Evolutionary conservation across 306 rosid species (phyloP).

Genomic region (Acmispon strigosus): DNA sequence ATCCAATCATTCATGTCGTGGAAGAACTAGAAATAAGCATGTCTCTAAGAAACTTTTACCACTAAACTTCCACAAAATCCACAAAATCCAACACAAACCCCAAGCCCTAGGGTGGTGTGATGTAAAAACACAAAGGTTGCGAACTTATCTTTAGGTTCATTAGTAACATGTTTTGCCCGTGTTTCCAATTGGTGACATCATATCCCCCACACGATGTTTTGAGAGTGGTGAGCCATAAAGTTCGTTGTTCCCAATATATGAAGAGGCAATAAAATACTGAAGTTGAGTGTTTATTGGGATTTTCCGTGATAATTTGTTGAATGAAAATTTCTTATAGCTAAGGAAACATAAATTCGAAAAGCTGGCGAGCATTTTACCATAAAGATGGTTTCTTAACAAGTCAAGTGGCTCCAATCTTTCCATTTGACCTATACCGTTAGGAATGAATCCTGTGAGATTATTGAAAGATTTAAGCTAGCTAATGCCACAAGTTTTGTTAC

Average conservation of each 20-base stretch:
- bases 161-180: background rate
- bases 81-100: constrained; percentile 25
- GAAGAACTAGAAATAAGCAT: constrained; percentile 14
- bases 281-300: background rate
- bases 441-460: constrained; percentile 21
- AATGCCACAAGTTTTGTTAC: constrained; percentile 18
- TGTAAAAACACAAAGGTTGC: constrained; percentile 13
- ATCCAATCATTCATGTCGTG: background rate
- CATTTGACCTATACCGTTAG: constrained; percentile 20
- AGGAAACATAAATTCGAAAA: background rate
- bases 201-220: background rate
- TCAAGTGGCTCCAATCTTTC: constrained; percentile 14
- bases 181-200: background rate
- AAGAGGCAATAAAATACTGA: background rate
- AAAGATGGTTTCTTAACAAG: constrained; percentile 22
- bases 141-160: background rate
- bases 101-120: background rate
- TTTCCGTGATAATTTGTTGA: background rate
- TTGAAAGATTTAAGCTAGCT: constrained; percentile 21
- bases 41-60: constrained; percentile 11
- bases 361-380: background rate
- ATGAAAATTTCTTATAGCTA: background rate
- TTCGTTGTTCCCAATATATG: background rate
- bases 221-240: constrained; percentile 28
- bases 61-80: constrained; percentile 11